Evolutionary conservation across 2,329 filamentous ascomycete genomes (phyloP), one percentile per base, ranked within the genome.

Genomic region (Akanthomyces muscarius): DNA sequence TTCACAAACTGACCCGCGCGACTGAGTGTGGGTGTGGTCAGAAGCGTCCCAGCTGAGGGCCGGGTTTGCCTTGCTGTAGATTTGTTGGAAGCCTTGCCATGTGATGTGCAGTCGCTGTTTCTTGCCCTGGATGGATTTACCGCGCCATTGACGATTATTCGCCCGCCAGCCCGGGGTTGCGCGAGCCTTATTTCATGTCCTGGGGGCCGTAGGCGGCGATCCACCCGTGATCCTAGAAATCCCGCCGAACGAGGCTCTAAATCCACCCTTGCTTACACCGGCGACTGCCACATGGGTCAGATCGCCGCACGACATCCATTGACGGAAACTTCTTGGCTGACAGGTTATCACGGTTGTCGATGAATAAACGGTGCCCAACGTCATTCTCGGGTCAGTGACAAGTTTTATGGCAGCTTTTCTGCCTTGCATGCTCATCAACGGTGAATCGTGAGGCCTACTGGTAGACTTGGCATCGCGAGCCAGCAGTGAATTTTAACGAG

Each of bases 41-140:
- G 42, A 61, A 59, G 54, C 21, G 59, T 47, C 10, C 52, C 50
- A 54, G 50, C 59, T 30, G 28, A 28, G 50, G 41, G 51, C 42
- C n/a, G 38, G 18, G 16, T n/a, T 47, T 23, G 18, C 36, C 47
- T 44, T 45, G 47, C 36, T 21, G 33, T 16, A 28, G 18, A 8
- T 21, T 42, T 28, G 53, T 53, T 45, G 41, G 45, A 59, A 50
- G 56, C 44, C 55, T 48, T 28, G 55, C 28, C 18, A 21, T 1
- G n/a, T 41, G 18, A 58, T 48, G 28, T 48, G 56, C 45, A n/a
- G 11, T 16, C 28, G 42, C 45, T n/a, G 14, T 30, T 50, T 25
- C 45, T 45, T 59, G 50, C 21, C 36, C 52, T 25, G 56, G 10
- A 25, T 10, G 21, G 33, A 42, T 51, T 51, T 28, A 4, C 56